Base-by-base conservation (phyloP, 345 rosid species). In the Isatis tinctoria region DNA sequence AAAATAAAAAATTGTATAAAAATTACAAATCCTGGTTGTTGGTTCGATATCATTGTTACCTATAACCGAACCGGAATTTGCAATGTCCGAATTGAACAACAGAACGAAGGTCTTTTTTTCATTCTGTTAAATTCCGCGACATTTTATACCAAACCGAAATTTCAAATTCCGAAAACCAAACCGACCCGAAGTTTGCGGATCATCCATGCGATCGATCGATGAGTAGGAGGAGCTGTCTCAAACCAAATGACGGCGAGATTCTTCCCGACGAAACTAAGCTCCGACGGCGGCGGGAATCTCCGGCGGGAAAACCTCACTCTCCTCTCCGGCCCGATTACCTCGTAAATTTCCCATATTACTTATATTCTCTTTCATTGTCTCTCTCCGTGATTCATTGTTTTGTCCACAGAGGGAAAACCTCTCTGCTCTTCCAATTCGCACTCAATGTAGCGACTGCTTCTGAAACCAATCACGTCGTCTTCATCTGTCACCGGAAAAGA, bases 361-460 rank as follows among this genome's bases (percentile, higher is more conserved):
- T n/a, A n/a, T n/a, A n/a, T n/a, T 41, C n/a, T 5, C 5, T 24
- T 4, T 3, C 4, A 6, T 49, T 72, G 22, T 5, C 32, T 39
- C 48, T 40, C 35, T 24, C 37, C 22, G 6, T 48, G 6, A 41
- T n/a, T 65, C 16, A 22, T 33, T 59, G 43, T 60, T 63, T 3
- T 37, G 7, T 30, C 35, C 60, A 63, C 85, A 93, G 98, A 69
- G 97, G 98, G 65, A 91, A 93, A 73, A 91, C 97, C 44, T 91
- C 98, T 47, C 57, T 93, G 56, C 84, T 89, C 8, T 86, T 93
- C 78, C 98, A 93, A 79, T 89, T 81, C 24, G 96, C 98, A 22
- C 63, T 80, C 76, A 93, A 89, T 47, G 62, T 75, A 1, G 88
- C 93, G 14, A 48, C 16, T 51, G 71, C 80, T 43, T 43, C 63